Base-by-base conservation (phyloP, 805 yeast species). In the Candida methanosorbosa region DNA sequence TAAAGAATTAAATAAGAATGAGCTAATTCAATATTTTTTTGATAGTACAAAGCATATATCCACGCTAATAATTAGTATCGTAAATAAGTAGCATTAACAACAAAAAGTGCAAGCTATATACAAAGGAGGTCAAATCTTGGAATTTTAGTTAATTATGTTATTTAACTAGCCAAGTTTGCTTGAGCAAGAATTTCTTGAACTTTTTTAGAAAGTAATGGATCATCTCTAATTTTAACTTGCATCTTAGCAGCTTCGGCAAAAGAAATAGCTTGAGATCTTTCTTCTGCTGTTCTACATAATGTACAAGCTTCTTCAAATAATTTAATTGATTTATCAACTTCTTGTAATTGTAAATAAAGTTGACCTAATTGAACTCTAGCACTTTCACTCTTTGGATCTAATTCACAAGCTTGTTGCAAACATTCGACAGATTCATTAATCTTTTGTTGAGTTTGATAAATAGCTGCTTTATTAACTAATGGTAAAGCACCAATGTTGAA, bases 361-460 rank as follows among this genome's bases (percentile, higher is more conserved):
- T 92, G 97, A 32, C 97, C 97, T 46, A 90, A 70, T n/a, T 92
- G 77, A 46, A 86, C 74, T 55, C 84, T 74, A 29, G 95, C 97
- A 44, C 85, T 75, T 57, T 92, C 97, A 34, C 85, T 77, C 57
- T 78, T 79, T 35, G 95, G 87, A 65, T 94, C 98, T 41, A 81
- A 63, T 46, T 78, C 75, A 51, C 80, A 70, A 17, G 97, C 97
- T 54, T 75, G 67, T 47, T 72, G 70, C 54, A 88, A 75, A 41
- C 83, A 62, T 35, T 66, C 66, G 38, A 75, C 74, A 32, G 94
- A 84, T 48, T 70, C 72, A 28, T 63, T 69, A 29, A 72, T 62
- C 33, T 70, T 66, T 34, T 66, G 66, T 44, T 70, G 71, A 55
- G 78, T 70, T 19, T 78, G 74, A 42, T 77, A 62, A 31, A 80